Conservation (phyloP, 805 yeast genomes). For the Candida orba region DNA sequence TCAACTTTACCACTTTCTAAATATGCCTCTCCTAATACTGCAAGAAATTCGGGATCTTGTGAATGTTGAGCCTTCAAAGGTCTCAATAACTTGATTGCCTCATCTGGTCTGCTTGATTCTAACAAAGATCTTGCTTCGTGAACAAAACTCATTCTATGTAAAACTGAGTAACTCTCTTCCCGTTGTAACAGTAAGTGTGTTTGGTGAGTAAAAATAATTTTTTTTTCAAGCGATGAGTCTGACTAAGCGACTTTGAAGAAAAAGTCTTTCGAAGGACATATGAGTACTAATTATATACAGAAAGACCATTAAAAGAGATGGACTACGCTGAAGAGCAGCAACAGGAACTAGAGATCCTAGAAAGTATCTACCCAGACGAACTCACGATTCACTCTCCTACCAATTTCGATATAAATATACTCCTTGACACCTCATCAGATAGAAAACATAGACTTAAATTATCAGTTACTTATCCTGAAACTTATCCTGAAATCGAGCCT, state of each 20-base stretch:
- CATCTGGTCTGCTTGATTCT: conserved; percentile 15
- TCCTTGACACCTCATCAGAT: conserved; percentile 61
- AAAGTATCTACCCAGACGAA: conserved; percentile 93
- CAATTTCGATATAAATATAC: conserved; percentile 49
- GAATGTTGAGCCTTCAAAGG: conserved; percentile 27
- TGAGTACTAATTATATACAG: too few species aligned
- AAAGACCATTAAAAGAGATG: conserved; percentile 33
- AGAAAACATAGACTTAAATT: conserved; percentile 49
- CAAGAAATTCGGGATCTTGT: conserved; percentile 40
- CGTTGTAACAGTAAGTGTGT: too few species aligned
- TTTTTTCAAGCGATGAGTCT: not conserved
- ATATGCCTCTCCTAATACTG: conserved; percentile 65
- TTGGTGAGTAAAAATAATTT: not conserved
- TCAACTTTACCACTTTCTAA: conserved; percentile 78
- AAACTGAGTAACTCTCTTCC: not conserved
- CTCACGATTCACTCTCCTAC: conserved; percentile 32
- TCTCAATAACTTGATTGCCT: conserved; percentile 29
- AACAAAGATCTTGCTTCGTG: conserved; percentile 5
- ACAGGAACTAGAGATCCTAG: conserved; percentile 85
- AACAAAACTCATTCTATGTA: not conserved
- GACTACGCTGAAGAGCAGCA: conserved; percentile 75
- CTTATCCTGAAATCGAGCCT: conserved; percentile 80
- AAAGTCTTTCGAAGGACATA: not conserved
- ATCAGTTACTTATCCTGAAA: conserved; percentile 64
- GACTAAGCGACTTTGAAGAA: not conserved